phyloP scores from a whole-genome alignment of 2,329 filamentous ascomycete species.

The Pseudocercospora vitis region DNA sequence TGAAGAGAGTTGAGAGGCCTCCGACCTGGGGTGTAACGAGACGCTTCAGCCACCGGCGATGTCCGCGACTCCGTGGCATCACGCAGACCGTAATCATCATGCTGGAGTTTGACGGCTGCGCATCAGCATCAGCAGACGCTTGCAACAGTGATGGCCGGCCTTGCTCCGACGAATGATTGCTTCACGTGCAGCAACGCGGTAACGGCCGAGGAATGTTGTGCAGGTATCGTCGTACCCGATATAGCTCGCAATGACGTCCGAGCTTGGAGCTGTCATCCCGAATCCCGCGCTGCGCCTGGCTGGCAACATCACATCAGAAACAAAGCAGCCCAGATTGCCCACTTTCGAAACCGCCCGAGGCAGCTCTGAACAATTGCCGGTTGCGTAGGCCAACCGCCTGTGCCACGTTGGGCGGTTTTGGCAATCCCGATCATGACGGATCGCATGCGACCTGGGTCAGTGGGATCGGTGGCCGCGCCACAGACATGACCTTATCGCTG shows the following conservation, averaged over 20 bases:
- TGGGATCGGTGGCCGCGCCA: conserved; percentile 16
- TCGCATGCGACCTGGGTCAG: conserved; percentile 13
- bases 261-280: conserved; percentile 2
- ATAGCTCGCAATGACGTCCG: conserved; percentile 14
- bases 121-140: conserved; percentile 20
- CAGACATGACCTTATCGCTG: conserved; percentile 15
- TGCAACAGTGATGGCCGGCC: conserved; percentile 1
- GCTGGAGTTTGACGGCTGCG: conserved; percentile 3
- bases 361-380: conserved; percentile 12
- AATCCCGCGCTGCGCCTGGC: neutral
- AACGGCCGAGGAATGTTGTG: conserved; percentile 4
- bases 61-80: conserved; percentile 8
- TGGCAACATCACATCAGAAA: conserved; percentile 14
- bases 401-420: conserved; percentile 21
- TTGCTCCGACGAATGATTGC: conserved; percentile 18
- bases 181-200: conserved; percentile 17
- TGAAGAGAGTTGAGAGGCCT: conserved; percentile 29
- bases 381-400: conserved; percentile 14
- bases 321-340: conserved; percentile 13
- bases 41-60: conserved; percentile 7
- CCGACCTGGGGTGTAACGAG: conserved; percentile 5
- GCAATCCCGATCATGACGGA: conserved; percentile 18
- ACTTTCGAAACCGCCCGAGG: conserved; percentile 11
- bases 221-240: conserved; percentile 12
- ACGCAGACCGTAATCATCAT: neutral